Evolutionary conservation across 2,329 filamentous ascomycete genomes (phyloP), one percentile per base, ranked within the genome.

Genomic region (Aspergillus vadensis): DNA sequence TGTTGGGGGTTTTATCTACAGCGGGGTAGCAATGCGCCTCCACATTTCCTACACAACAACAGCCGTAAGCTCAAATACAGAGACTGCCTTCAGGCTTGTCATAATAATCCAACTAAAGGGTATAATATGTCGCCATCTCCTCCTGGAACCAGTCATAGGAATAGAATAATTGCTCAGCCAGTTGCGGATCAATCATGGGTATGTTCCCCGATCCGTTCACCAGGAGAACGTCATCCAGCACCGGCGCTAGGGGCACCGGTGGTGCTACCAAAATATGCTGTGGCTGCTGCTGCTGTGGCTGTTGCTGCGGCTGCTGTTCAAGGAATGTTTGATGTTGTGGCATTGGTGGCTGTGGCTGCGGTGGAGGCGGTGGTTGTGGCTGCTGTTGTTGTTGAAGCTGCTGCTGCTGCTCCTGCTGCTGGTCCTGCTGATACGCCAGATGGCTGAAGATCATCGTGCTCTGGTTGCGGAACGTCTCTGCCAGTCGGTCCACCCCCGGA

Each of bases 81-180:
- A 23, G 12, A 5, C 9, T 27, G 7, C 14, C 25, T n/a, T 25
- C n/a, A 25, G 8, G 14, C 27, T n/a, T 5, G 17, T 32, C 25
- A 27, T 30, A 12, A 19, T 7, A 50, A 19, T 21, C 56, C 58
- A 27, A 53, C 67, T 60, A 75, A 60, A 75, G 68, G 67, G 73
- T 75, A 73, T 76, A 76, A 65, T 72, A 76, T 27, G 68, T 74
- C 44, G 74, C 73, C 72, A 76, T 74, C 59, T 76, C 74, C 65
- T 76, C 72, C 59, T 76, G 74, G 39, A 76, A 76, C 73, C 73
- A 76, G 62, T 76, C 74, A 57, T 76, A 76, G 2, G 73, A 76
- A 59, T 75, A 75, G 25, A 70, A 74, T 51, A 76, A 61, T 63
- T 76, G 73, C 44, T 76, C 73, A 21, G 73, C 73, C 68, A 76